These are phyloP conservation scores for Biscutella auriculata DNA, from an alignment of 441 rosid genomes.

Conservation along the genomic window DNA sequence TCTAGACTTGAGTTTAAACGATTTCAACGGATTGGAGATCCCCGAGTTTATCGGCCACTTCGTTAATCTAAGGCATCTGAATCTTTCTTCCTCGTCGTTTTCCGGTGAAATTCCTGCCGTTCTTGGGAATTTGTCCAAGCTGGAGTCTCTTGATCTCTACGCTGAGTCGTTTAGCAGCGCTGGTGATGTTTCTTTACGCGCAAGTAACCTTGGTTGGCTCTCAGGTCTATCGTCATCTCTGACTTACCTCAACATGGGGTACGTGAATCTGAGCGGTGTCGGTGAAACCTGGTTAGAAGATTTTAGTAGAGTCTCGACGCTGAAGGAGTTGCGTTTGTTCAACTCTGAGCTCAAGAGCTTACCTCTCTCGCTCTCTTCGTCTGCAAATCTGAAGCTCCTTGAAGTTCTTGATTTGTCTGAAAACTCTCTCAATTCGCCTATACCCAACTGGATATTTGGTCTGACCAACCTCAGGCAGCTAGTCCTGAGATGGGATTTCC, in stretches of 20 bases:
- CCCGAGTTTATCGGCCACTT: constrained; percentile 21
- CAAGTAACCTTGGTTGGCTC: constrained; percentile 26
- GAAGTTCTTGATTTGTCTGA: constrained; percentile 28
- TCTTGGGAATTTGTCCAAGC: constrained; percentile 30
- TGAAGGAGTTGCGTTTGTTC: constrained; percentile 22
- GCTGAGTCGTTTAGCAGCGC: constrained; percentile 9
- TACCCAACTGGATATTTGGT: constrained; percentile 25
- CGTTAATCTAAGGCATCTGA: constrained; percentile 20
- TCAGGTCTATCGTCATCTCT: constrained; percentile 26
- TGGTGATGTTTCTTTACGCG: neutral
- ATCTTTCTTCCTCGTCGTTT: constrained; percentile 34
- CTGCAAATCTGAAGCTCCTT: constrained; percentile 25
- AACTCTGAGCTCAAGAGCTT: constrained; percentile 15
- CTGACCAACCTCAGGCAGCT: constrained; percentile 21
- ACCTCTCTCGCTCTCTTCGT: constrained; percentile 8
- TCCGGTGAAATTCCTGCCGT: constrained; percentile 28
- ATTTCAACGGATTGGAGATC: constrained; percentile 15
- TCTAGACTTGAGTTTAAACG: constrained; percentile 23
- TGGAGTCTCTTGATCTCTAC: constrained; percentile 31
- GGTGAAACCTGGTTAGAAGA: constrained; percentile 25
- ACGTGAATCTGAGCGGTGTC: constrained; percentile 20
- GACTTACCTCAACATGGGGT: constrained; percentile 21
- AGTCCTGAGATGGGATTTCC: constrained; percentile 19
- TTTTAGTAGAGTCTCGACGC: constrained; percentile 24
- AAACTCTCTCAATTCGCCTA: constrained; percentile 24